Conservation (phyloP, 768 basidiomycete species). For the Boletus vermiculosoides region DNA sequence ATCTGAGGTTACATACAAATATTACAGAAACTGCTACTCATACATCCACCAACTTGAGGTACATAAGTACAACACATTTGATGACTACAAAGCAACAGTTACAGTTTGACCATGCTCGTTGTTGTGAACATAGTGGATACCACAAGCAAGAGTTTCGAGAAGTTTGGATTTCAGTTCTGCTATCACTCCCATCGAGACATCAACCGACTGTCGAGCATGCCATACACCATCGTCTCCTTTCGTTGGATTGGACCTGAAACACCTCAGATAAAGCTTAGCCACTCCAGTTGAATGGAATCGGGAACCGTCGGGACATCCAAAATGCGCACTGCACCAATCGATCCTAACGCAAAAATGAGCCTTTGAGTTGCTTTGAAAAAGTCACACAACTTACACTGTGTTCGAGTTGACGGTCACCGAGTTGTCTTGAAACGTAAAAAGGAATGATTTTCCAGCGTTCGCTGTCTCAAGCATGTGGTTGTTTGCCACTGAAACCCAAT, state of each 20-base stretch:
- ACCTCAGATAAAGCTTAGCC: constrained; percentile 20
- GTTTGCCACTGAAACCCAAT: constrained; percentile 21
- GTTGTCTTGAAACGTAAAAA: constrained; percentile 9
- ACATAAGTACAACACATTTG: not conserved
- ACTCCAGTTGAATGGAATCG: constrained; percentile 17
- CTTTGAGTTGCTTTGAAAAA: not conserved
- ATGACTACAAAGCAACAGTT: not conserved
- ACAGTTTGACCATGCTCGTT: not conserved
- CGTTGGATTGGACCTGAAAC: constrained; percentile 26
- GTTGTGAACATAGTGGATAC: constrained; percentile 8
- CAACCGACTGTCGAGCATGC: constrained; percentile 17
- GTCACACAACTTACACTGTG: constrained; percentile 9
- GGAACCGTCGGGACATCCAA: constrained; percentile 20
- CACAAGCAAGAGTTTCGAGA: constrained; percentile 15
- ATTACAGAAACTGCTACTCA: too few relatives aligned
- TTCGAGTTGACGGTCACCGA: constrained; percentile 26
- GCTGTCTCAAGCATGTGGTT: constrained; percentile 18
- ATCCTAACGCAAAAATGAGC: constrained; percentile 9
- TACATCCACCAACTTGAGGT: not conserved
- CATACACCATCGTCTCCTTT: constrained; percentile 21
- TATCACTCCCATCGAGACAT: constrained; percentile 24
- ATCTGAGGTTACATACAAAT: not conserved
- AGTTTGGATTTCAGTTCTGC: constrained; percentile 20
- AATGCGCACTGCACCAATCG: constrained; percentile 24
- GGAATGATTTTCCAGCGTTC: constrained; percentile 18